Conservation (phyloP, 495 filamentous ascomycete genomes). For the Parmelia sp. region DNA sequence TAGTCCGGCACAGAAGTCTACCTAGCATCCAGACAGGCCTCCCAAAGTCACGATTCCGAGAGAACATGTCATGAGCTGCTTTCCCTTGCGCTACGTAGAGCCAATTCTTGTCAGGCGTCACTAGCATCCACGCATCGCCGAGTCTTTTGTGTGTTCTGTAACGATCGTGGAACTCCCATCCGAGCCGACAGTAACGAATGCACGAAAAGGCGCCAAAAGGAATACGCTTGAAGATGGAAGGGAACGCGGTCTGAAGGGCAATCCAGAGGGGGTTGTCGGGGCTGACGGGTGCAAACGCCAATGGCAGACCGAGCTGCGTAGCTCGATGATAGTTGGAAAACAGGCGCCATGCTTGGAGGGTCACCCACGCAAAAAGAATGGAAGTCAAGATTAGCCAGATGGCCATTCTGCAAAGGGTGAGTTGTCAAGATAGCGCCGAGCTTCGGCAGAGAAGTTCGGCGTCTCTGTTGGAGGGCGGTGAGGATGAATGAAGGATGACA, state of each 20-base stretch:
- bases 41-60: background rate
- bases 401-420: too few species aligned
- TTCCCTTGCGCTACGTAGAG: background rate
- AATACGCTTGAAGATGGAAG: too few species aligned
- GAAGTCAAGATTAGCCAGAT: too few species aligned
- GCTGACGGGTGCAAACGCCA: constrained; percentile 28
- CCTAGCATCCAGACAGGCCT: background rate
- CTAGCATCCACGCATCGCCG: background rate
- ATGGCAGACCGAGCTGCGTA: background rate
- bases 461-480: too few species aligned
- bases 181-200: background rate
- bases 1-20: background rate
- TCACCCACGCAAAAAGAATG: too few species aligned
- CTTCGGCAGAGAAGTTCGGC: too few species aligned
- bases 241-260: constrained; percentile 19
- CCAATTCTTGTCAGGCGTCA: background rate
- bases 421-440: too few species aligned
- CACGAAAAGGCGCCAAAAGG: background rate
- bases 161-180: background rate
- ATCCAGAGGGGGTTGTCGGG: constrained; percentile 32
- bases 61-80: background rate
- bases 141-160: background rate
- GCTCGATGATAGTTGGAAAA: constrained; percentile 12
- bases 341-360: too few species aligned
- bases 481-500: too few species aligned